Conservation (phyloP, 768 basidiomycete genomes). For the Naematelia aurantialba region DNA sequence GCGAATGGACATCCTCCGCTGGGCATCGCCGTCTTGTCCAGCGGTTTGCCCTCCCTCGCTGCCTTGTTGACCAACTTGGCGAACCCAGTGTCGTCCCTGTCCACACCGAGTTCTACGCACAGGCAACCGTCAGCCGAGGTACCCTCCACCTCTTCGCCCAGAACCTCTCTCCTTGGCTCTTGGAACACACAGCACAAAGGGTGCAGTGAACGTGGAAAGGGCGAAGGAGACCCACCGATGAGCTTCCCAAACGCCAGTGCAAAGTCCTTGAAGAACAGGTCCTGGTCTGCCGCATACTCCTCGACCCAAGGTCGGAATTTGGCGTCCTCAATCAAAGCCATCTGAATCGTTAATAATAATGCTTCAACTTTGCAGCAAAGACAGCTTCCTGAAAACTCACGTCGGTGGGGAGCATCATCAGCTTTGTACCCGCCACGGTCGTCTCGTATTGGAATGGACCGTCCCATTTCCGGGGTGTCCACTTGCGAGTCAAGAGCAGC, state of each 20-base stretch:
- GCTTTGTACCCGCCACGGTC: constrained; percentile 45
- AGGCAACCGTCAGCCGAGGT: neutral
- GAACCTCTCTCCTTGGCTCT: neutral
- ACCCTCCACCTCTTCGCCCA: neutral
- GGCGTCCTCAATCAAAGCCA: constrained; percentile 48
- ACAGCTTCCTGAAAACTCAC: constrained; percentile 29
- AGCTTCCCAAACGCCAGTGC: constrained; percentile 49
- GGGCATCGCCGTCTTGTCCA: constrained; percentile 32
- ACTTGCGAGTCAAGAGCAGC: constrained; percentile 45
- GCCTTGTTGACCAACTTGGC: constrained; percentile 47
- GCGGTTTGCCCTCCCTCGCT: constrained; percentile 45
- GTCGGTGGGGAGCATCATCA: constrained; percentile 52
- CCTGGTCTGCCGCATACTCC: constrained; percentile 49
- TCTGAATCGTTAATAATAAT: too few relatives aligned
- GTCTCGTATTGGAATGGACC: constrained; percentile 51
- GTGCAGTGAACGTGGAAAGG: neutral
- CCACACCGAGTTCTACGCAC: constrained; percentile 47
- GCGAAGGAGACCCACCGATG: constrained; percentile 28
- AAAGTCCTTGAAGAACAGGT: constrained; percentile 49
- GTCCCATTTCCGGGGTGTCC: constrained; percentile 49
- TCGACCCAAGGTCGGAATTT: constrained; percentile 48
- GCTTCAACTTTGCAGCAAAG: neutral
- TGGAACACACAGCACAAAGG: neutral
- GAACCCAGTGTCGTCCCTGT: constrained; percentile 48
- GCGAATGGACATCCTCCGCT: constrained; percentile 48